phyloP scores from a whole-genome alignment of 345 rosid genomes.

The Rhodamnia rubescens region DNA sequence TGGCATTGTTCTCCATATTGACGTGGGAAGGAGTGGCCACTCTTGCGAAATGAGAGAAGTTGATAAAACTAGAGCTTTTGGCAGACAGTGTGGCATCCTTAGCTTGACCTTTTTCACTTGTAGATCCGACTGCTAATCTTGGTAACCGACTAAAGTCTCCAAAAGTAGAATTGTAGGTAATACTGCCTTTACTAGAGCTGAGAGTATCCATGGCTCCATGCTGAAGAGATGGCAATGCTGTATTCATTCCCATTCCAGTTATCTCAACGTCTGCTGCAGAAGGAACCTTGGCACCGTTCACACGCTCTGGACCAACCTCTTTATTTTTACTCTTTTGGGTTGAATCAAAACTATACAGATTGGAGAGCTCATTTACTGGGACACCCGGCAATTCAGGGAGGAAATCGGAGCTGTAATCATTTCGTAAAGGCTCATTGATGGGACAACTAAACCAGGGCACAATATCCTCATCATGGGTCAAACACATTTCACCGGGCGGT shows the following conservation, averaged over 20 bases:
- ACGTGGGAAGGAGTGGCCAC: constrained; percentile 44
- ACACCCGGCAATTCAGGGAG: constrained; percentile 55
- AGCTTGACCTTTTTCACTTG: constrained; percentile 23
- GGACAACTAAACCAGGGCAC: constrained; percentile 67
- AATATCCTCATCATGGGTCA: constrained; percentile 55
- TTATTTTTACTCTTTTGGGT: constrained; percentile 17
- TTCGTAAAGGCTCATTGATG: constrained; percentile 24
- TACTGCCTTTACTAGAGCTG: constrained; percentile 6
- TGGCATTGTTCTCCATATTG: constrained; percentile 19
- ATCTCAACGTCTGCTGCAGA: not conserved
- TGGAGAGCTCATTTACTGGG: constrained; percentile 27
- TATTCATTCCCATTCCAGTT: constrained; percentile 8
- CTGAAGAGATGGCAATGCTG: constrained; percentile 27
- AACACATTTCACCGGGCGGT: constrained; percentile 35
- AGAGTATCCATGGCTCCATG: constrained; percentile 20
- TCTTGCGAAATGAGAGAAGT: constrained; percentile 56
- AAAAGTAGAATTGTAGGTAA: not conserved
- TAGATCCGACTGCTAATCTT: not conserved
- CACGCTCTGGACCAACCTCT: constrained; percentile 13
- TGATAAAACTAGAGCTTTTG: constrained; percentile 32
- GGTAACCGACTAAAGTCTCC: not conserved
- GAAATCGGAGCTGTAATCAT: constrained; percentile 45
- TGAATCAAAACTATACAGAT: constrained; percentile 23
- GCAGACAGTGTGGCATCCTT: constrained; percentile 18
- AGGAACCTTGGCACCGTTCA: constrained; percentile 7